Conservation (phyloP, 352 stramenopile genomes). For the Elongisporangium undulatum region DNA sequence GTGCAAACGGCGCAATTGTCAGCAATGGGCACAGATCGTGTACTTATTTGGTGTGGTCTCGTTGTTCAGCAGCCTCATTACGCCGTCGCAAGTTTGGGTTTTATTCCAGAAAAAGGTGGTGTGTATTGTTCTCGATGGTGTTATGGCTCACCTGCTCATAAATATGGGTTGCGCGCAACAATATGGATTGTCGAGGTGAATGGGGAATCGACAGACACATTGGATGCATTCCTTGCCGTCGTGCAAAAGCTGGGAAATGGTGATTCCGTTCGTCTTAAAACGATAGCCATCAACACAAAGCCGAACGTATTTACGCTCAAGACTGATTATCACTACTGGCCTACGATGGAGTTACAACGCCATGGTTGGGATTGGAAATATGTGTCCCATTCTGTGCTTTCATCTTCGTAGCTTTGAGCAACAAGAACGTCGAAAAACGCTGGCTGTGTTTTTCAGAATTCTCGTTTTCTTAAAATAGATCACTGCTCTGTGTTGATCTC, state of each 20-base stretch:
- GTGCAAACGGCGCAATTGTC: conserved; percentile 63
- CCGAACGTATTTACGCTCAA: conserved; percentile 89
- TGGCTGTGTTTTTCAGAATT: background rate
- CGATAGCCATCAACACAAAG: conserved; percentile 88
- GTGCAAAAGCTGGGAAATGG: conserved; percentile 79
- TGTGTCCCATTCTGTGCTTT: conserved; percentile 26
- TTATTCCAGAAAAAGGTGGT: conserved; percentile 80
- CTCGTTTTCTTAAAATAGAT: background rate
- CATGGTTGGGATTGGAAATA: conserved; percentile 72
- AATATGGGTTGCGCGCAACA: conserved; percentile 86
- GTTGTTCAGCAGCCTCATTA: conserved; percentile 91
- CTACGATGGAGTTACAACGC: conserved; percentile 77
- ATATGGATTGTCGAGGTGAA: conserved; percentile 93
- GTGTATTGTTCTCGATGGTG: conserved; percentile 90
- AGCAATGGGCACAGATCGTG: conserved; percentile 80
- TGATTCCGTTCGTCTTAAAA: conserved; percentile 86
- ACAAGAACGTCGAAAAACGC: background rate
- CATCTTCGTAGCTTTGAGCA: background rate
- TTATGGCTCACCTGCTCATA: conserved; percentile 89
- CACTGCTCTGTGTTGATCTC: background rate
- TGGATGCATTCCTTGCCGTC: conserved; percentile 85
- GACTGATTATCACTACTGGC: conserved; percentile 91
- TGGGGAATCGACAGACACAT: conserved; percentile 61
- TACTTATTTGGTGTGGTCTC: conserved; percentile 89
- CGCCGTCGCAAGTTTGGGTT: conserved; percentile 76